These are phyloP conservation scores for Rosellinia necatrix DNA, from an alignment of 2,329 filamentous ascomycete species.

Conservation along the genomic window DNA sequence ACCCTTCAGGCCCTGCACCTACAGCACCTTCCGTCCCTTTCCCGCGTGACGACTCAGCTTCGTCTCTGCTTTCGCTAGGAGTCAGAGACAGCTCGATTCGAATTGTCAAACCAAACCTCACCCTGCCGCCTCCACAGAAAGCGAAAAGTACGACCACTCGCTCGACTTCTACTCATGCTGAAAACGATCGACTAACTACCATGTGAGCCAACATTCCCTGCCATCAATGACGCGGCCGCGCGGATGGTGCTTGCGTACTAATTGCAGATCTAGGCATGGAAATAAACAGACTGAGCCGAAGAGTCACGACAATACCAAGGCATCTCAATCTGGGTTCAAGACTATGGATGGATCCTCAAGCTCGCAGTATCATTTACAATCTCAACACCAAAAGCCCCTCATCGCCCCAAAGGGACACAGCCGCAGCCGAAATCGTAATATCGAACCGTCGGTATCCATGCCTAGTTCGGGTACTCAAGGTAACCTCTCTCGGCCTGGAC, in stretches of 20 bases:
- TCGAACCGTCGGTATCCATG: neutral
- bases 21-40: neutral
- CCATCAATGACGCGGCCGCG: neutral
- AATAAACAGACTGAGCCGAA: conserved; percentile 5
- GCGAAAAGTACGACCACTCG: neutral
- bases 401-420: neutral
- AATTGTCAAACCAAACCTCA: conserved; percentile 23
- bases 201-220: conserved; percentile 19
- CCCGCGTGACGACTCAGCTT: neutral
- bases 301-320: neutral
- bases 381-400: conserved; percentile 1
- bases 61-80: conserved; percentile 1
- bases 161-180: neutral
- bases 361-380: conserved; percentile 4
- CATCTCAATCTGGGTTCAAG: neutral
- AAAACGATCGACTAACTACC: neutral
- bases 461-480: neutral
- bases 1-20: neutral
- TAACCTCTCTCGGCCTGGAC: neutral
- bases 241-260: neutral
- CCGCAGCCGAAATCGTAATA: neutral
- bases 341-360: neutral
- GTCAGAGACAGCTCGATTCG: conserved; percentile 20
- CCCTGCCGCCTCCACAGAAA: conserved; percentile 5
- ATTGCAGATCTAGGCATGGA: conserved; percentile 6